These are phyloP conservation scores for Grosmannia penicillata DNA, from an alignment of 2,329 filamentous ascomycete species.

Conservation along the genomic window DNA sequence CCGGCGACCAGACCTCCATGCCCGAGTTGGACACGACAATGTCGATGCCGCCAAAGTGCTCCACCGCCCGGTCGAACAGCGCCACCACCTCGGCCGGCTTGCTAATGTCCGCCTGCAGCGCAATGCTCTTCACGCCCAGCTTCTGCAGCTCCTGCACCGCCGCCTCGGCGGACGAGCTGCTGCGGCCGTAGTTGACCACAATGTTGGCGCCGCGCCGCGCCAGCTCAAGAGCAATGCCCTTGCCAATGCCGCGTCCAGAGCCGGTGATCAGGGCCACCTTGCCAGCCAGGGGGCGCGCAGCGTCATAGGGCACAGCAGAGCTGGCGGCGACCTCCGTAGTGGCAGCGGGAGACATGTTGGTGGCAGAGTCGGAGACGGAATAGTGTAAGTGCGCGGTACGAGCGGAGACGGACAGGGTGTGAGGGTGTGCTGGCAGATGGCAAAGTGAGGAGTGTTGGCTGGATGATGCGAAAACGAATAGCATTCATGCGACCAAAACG, in stretches of 20 bases:
- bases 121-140: conserved; percentile 41
- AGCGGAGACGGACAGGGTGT: no score
- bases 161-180: conserved; percentile 37
- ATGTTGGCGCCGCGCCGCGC: conserved; percentile 49
- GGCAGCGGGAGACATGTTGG: conserved; percentile 7
- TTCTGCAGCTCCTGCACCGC: conserved; percentile 38
- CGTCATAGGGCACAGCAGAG: neutral
- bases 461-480: no score
- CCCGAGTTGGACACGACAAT: conserved; percentile 61
- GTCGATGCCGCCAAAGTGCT: conserved; percentile 54
- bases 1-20: conserved; percentile 56
- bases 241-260: conserved; percentile 50
- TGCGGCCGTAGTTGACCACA: conserved; percentile 52
- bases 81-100: conserved; percentile 40
- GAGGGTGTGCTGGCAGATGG: no score
- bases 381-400: no score
- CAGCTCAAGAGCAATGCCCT: conserved; percentile 52
- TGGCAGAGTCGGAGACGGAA: neutral
- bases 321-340: neutral
- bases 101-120: conserved; percentile 51
- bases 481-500: no score
- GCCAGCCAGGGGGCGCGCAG: conserved; percentile 21
- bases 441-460: no score
- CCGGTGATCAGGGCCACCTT: conserved; percentile 50
- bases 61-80: conserved; percentile 51